Evolutionary conservation across 2,329 filamentous ascomycete species (phyloP).

Genomic region (Aspergillus pseudoglaucus): DNA sequence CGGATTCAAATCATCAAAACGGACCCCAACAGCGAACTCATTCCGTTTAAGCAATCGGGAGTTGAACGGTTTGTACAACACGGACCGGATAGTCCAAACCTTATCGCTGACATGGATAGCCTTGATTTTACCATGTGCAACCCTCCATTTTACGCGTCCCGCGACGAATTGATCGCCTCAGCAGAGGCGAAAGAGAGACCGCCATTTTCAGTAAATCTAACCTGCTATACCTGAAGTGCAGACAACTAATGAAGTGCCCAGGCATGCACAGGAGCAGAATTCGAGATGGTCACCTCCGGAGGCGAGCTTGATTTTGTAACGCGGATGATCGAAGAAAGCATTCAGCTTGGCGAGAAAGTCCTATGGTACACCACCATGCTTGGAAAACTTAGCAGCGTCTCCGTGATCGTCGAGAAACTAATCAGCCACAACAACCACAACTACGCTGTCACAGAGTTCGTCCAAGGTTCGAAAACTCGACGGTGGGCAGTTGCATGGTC

Average conservation of each 20-base stretch:
- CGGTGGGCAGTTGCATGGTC: constrained; percentile 90
- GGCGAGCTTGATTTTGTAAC: constrained; percentile 71
- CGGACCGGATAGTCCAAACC: background rate
- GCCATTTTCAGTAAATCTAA: constrained; percentile 59
- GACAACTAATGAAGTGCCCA: background rate
- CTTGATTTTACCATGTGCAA: constrained; percentile 90
- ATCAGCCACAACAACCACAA: constrained; percentile 59
- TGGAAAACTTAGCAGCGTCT: constrained; percentile 68
- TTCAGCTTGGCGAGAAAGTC: constrained; percentile 53
- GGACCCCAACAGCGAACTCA: constrained; percentile 46
- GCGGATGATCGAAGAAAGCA: constrained; percentile 64
- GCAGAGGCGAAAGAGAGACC: constrained; percentile 60
- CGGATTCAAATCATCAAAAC: constrained; percentile 61
- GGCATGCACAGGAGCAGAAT: constrained; percentile 63
- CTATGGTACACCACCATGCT: constrained; percentile 92
- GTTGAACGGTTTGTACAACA: constrained; percentile 16
- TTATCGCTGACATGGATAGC: constrained; percentile 19
- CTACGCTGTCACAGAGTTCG: constrained; percentile 73
- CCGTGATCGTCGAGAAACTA: constrained; percentile 54
- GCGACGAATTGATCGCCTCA: constrained; percentile 59
- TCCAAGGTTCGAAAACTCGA: constrained; percentile 70
- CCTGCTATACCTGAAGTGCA: background rate
- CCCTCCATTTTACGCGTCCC: constrained; percentile 84
- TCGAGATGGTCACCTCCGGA: constrained; percentile 79
- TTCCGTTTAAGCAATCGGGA: constrained; percentile 52